Conservation (phyloP, 2,329 filamentous ascomycete species). For the Graphiopsis chlorocephala region DNA sequence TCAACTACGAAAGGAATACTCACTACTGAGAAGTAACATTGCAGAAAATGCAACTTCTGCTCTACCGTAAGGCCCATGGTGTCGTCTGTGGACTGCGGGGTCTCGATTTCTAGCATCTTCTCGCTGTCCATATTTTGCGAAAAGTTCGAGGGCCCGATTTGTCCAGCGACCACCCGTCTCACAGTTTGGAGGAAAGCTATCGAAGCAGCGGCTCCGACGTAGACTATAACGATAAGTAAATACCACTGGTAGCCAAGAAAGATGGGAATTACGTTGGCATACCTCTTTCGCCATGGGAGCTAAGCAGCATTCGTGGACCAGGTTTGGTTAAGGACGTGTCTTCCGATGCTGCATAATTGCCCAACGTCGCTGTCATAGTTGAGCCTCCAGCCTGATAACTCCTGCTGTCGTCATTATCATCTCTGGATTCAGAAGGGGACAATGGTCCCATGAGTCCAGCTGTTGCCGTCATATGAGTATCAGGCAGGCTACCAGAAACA, state of each 20-base stretch:
- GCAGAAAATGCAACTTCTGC: slow-evolving; percentile 32
- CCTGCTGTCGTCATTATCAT: slow-evolving; percentile 7
- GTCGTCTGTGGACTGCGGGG: slow-evolving; percentile 19
- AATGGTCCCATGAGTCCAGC: not conserved
- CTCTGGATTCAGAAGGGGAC: slow-evolving; percentile 3
- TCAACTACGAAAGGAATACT: slow-evolving; percentile 24
- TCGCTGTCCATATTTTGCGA: slow-evolving; percentile 52
- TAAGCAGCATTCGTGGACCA: slow-evolving; percentile 48
- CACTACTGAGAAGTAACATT: slow-evolving; percentile 36
- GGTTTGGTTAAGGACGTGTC: not conserved
- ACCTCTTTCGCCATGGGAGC: slow-evolving; percentile 54
- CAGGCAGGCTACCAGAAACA: no score
- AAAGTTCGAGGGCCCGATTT: slow-evolving; percentile 55
- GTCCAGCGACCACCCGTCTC: slow-evolving; percentile 46
- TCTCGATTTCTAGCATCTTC: slow-evolving; percentile 50
- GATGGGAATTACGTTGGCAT: slow-evolving; percentile 15
- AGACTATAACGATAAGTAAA: slow-evolving; percentile 38
- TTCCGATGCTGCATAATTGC: not conserved
- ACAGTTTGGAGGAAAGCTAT: slow-evolving; percentile 57
- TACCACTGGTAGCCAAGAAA: no score
- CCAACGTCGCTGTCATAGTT: not conserved
- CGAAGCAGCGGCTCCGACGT: slow-evolving; percentile 51
- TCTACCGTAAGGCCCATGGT: slow-evolving; percentile 33
- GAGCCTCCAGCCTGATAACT: not conserved
- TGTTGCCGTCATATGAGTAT: not conserved